phyloP scores from a whole-genome alignment of 768 basidiomycete species.

The Austroboletus festivus region DNA sequence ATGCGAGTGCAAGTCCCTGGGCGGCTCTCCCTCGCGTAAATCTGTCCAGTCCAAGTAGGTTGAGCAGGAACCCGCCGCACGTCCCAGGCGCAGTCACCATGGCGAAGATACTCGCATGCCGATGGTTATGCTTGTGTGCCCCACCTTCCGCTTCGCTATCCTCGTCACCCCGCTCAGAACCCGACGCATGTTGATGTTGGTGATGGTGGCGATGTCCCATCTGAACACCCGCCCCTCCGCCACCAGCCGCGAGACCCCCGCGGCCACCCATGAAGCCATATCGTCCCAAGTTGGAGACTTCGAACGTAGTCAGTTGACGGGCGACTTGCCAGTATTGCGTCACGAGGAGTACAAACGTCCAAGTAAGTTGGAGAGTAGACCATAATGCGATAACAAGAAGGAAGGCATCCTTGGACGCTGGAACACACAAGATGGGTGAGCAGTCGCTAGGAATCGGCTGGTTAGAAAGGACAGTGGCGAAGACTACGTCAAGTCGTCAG shows the following conservation, averaged over 20 bases:
- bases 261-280: constrained; percentile 98
- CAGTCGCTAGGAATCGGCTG: constrained; percentile 17
- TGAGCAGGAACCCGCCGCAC: constrained; percentile 68
- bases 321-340: constrained; percentile 91
- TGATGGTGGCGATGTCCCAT: constrained; percentile 70
- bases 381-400: constrained; percentile 77
- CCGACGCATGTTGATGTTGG: constrained; percentile 19
- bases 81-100: constrained; percentile 32
- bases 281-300: constrained; percentile 91
- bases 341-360: constrained; percentile 85
- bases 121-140: constrained; percentile 44
- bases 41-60: constrained; percentile 88
- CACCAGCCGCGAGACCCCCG: constrained; percentile 59
- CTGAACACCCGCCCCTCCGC: constrained; percentile 57
- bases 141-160: constrained; percentile 35
- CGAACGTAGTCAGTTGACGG: constrained; percentile 93
- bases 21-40: constrained; percentile 91
- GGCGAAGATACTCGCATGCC: constrained; percentile 36
- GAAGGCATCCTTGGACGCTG: constrained; percentile 76
- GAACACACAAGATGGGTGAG: constrained; percentile 52
- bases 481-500: constrained; percentile 41
- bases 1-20: constrained; percentile 75
- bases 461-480: constrained; percentile 38
- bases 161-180: constrained; percentile 48
- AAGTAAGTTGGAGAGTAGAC: constrained; percentile 91